Conservation (phyloP, 106 monocot species). For the Platanthera guangdongensis region DNA sequence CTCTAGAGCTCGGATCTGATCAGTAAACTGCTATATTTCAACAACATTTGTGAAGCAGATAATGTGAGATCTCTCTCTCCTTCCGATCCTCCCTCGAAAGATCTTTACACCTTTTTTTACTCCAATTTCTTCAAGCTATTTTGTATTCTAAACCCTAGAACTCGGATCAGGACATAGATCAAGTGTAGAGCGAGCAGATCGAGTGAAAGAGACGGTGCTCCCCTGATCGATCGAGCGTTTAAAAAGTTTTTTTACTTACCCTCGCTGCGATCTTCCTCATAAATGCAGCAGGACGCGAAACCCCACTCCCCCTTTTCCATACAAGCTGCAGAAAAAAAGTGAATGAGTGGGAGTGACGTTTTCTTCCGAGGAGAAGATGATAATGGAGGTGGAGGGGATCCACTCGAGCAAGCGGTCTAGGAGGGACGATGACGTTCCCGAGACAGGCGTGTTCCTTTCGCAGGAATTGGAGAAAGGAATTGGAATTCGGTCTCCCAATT, state of each 20-base stretch:
- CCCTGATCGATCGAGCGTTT: background rate
- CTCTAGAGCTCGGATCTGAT: too few species aligned
- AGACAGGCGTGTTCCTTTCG: too few species aligned
- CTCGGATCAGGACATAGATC: background rate
- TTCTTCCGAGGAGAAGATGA: background rate
- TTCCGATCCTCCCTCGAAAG: too few species aligned
- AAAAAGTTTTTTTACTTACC: background rate
- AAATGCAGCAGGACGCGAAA: background rate
- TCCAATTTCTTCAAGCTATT: too few species aligned
- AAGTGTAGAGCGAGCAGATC: background rate
- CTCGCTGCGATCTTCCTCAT: background rate
- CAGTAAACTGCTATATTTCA: too few species aligned
- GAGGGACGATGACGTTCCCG: background rate
- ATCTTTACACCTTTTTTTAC: too few species aligned
- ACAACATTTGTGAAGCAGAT: too few species aligned
- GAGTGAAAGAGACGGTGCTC: background rate
- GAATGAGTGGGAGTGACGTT: background rate
- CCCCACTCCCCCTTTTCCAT: background rate
- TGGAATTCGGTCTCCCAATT: too few species aligned
- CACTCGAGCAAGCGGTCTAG: conserved; percentile 2
- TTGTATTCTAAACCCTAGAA: too few species aligned
- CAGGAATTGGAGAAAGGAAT: too few species aligned
- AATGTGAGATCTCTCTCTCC: too few species aligned
- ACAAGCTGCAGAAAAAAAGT: background rate
- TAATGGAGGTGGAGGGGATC: conserved; percentile 11